phyloP scores from a whole-genome alignment of 352 stramenopile genomes.

The Phytophthora nicotianae region DNA sequence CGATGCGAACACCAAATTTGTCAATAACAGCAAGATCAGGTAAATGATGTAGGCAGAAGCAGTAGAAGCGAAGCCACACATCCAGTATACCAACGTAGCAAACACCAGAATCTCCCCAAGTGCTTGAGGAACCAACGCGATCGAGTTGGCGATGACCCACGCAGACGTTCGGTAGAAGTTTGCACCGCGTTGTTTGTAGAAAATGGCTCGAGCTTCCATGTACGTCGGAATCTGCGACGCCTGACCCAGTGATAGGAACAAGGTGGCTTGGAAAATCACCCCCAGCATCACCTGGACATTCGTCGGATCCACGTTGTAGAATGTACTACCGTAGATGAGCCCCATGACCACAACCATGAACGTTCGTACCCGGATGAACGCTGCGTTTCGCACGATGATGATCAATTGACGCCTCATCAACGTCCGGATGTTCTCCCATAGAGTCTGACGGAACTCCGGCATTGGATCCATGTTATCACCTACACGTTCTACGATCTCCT shows the following conservation, averaged over 20 bases:
- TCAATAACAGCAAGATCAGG: slow-evolving; percentile 33
- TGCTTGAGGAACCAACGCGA: slow-evolving; percentile 37
- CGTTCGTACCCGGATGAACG: slow-evolving; percentile 39
- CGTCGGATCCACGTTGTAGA: slow-evolving; percentile 52
- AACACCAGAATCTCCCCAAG: slow-evolving; percentile 69
- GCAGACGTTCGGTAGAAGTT: slow-evolving; percentile 81
- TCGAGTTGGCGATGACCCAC: slow-evolving; percentile 58
- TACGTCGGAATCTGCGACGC: slow-evolving; percentile 78
- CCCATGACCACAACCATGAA: slow-evolving; percentile 53
- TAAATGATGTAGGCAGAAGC: slow-evolving; percentile 41
- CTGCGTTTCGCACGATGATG: slow-evolving; percentile 48
- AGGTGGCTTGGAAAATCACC: slow-evolving; percentile 75
- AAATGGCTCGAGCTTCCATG: slow-evolving; percentile 63
- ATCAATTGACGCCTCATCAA: slow-evolving; percentile 39
- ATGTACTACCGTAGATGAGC: slow-evolving; percentile 49
- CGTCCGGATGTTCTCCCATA: slow-evolving; percentile 44
- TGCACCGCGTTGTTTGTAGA: slow-evolving; percentile 81
- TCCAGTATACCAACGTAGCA: slow-evolving; percentile 81
- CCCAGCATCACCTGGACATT: slow-evolving; percentile 62
- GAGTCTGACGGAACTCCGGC: slow-evolving; percentile 27
- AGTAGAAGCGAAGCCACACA: slow-evolving; percentile 52
- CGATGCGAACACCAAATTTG: slow-evolving; percentile 37
- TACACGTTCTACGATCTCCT: slow-evolving; percentile 27
- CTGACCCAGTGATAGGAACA: slow-evolving; percentile 82
- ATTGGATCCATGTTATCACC: slow-evolving; percentile 79